Base-by-base conservation (phyloP, 1,139 yeast species). In the Geotrichum phurueaensis region DNA sequence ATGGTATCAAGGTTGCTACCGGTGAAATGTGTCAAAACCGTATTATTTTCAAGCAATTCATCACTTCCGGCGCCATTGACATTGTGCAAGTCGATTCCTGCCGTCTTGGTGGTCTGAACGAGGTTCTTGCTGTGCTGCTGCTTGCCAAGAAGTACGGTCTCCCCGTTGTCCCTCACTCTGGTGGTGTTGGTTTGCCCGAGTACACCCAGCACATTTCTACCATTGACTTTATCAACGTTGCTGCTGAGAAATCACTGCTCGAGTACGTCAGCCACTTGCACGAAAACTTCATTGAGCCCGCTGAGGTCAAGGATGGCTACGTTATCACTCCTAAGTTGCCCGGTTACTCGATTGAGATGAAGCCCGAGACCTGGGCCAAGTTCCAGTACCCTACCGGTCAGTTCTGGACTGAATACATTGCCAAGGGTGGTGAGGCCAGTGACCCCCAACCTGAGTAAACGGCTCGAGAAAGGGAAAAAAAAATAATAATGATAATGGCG, bases 1-100 rank as follows among this genome's bases (percentile, higher is more conserved):
- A 71, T 57, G 77, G 76, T 0, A 74, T 76, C 62, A 73, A 73
- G 48, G 79, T 76, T 5, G 79, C 79, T 6, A 76, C 79, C 9
- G 79, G 79, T 25, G 79, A 76, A 65, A 75, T 75, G 78, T 75
- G 76, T 63, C 78, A 76, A 63, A 76, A 75, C 68, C 66, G 78
- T 59, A 74, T 75, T 36, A 72, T 76, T 60, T 76, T 76, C 71
- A 76, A 76, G 66, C 79, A 76, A 60, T 66, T 75, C 57, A 65
- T 76, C 49, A 72, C 73, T 54, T 65, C 73, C 18, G 76, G 73
- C 4, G 76, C 79, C 18, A 74, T 75, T 65, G 78, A 76, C 62
- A 70, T 71, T 51, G 72, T 75, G 57, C 79, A 76, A 62, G 69
- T 76, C 60, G 79, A 76, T 63, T 71, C 78, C 2, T 76, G 78